Evolutionary conservation across 176 grass and related monocot species (phyloP), one percentile per base, ranked within the genome.

Genomic region (Ensete glaucum): DNA sequence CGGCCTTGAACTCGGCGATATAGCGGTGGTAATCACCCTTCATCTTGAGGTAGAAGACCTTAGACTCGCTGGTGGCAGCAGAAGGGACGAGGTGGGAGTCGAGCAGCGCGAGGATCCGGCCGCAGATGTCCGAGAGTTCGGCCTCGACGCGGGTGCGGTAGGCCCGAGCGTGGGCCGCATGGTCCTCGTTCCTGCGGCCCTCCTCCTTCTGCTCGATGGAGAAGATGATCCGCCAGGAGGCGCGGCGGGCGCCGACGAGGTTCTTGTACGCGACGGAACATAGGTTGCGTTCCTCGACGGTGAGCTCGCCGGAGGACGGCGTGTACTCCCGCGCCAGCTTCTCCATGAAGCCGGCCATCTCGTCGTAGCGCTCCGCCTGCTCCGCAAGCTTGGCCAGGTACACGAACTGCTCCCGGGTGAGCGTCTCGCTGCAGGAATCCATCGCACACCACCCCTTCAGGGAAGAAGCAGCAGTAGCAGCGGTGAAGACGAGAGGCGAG

Each of bases 1-100:
- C 72, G 14, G 54, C 23, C 54, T 74, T 74, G 24, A 74, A 59
- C 72, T 74, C 72, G 54, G 72, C 72, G 12, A 59, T 12, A 13
- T 74, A 74, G 25, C 72, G 72, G 14, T 74, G 53, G 53, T 74
- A 59, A n/a, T 74, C 72, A 13, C 54, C 73, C 54, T 75, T 75
- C 54, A 75, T 75, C 26, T 75, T 75, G 9, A 75, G 73, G 54
- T 43, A 75, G 9, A 75, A 75, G 9, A 75, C 54, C 54, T 75
- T 75, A 15, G 73, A 75, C 23, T 75, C 73, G 15, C 26, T 13
- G 54, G 73, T 48, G 15, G 11, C 25, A 4, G 73, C 54, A 24
- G 54, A 75, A 8, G 26, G 54, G 15, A 29, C 26, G 25, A 75
- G 73, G 24, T 29, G 53, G 1, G 53, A 48, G 14, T 56, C 73